Percentiles rank a stretch among this genome's conserved stretches.
These are phyloP conservation scores for Ceratocystis albifundus DNA, from an alignment of 2,329 filamentous ascomycete genomes.

Conservation along the genomic window DNA sequence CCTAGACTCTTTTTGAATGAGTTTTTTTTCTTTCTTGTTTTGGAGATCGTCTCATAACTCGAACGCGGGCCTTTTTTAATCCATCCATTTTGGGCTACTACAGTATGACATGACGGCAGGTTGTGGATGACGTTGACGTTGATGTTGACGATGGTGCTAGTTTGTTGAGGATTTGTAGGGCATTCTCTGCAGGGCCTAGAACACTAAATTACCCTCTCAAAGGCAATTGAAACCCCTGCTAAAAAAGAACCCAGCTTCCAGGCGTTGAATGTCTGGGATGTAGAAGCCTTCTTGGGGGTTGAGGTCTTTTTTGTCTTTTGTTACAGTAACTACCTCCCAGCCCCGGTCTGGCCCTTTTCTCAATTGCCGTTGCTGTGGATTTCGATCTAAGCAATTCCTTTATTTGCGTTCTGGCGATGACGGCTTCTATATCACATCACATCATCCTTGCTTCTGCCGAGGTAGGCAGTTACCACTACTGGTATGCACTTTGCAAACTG, in stretches of 20 bases:
- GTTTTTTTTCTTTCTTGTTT: background rate
- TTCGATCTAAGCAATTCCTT: slow-evolving; percentile 2
- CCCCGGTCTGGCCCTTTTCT: slow-evolving; percentile 1
- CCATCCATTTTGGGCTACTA: background rate
- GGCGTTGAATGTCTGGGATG: background rate
- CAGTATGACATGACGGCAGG: background rate
- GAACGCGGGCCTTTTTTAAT: background rate
- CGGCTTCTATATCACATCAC: background rate
- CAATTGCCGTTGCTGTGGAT: slow-evolving; percentile 2
- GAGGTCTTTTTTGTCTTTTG: slow-evolving; percentile 8
- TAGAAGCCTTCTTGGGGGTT: background rate
- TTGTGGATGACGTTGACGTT: background rate
- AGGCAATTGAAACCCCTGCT: background rate
- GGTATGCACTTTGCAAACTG: background rate
- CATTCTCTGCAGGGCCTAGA: background rate
- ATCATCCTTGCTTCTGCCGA: slow-evolving; percentile 17
- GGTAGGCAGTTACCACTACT: slow-evolving; percentile 5
- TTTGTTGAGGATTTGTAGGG: slow-evolving; percentile 7
- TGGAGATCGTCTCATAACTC: slow-evolving; percentile 3
- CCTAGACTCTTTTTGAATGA: background rate
- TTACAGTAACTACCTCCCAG: slow-evolving; percentile 1
- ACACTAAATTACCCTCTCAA: background rate
- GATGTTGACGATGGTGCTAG: background rate
- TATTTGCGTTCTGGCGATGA: background rate
- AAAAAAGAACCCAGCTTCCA: background rate